Conservation (phyloP, 768 basidiomycete species). For the Kwoniella bestiolae region DNA sequence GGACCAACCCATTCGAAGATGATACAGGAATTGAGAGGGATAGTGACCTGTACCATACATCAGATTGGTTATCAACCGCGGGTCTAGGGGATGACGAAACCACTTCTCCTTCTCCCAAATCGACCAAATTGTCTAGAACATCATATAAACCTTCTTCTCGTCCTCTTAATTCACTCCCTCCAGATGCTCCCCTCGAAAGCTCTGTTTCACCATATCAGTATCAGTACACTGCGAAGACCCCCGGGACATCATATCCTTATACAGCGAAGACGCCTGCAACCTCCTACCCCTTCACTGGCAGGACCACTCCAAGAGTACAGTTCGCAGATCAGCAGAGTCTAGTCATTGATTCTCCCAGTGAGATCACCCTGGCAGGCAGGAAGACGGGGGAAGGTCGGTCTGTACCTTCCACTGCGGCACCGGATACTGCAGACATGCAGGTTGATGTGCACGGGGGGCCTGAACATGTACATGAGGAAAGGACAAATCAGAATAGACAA, state of each 20-base stretch:
- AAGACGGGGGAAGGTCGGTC: neutral
- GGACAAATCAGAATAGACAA: constrained; percentile 2
- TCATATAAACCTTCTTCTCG: constrained; percentile 13
- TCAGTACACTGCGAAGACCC: too few relatives aligned
- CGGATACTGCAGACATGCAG: neutral
- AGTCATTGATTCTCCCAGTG: constrained; percentile 11
- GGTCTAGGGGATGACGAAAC: neutral
- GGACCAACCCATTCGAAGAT: neutral
- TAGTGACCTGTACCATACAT: neutral
- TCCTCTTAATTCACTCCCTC: neutral
- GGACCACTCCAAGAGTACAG: neutral
- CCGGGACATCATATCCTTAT: too few relatives aligned
- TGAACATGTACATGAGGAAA: too few relatives aligned
- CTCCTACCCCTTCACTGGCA: too few relatives aligned
- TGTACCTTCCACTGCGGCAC: neutral
- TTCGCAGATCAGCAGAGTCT: constrained; percentile 9
- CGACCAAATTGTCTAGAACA: neutral
- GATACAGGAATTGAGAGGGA: neutral
- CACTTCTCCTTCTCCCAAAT: neutral
- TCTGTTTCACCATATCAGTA: neutral
- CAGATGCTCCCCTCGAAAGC: neutral
- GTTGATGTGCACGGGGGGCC: too few relatives aligned
- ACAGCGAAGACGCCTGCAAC: too few relatives aligned
- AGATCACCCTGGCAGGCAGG: constrained; percentile 7
- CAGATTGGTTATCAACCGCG: constrained; percentile 1